phyloP scores from a whole-genome alignment of 495 filamentous ascomycete species.

The Talaromyces liani region DNA sequence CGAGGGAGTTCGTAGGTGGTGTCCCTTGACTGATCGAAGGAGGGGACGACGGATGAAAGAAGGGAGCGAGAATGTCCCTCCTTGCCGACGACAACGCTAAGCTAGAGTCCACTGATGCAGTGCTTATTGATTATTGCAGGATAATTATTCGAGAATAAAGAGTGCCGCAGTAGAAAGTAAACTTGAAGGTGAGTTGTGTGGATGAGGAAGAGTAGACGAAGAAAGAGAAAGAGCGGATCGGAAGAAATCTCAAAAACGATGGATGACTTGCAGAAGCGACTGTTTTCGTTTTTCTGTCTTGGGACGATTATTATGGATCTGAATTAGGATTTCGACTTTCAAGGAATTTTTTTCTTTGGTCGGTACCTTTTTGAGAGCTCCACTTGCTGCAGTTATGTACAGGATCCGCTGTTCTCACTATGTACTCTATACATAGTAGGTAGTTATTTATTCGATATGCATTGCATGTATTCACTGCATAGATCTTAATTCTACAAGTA shows the following conservation, averaged over 20 bases:
- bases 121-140: background rate
- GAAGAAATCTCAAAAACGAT: background rate
- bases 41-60: background rate
- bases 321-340: background rate
- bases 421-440: too few relatives aligned
- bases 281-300: conserved; percentile 11
- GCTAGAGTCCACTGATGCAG: too few relatives aligned
- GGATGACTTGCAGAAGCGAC: background rate
- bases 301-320: conserved; percentile 4
- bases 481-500: too few relatives aligned
- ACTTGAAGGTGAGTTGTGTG: background rate
- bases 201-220: background rate
- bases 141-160: background rate
- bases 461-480: too few relatives aligned
- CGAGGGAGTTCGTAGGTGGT: background rate
- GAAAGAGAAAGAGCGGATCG: background rate
- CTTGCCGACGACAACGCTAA: background rate
- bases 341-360: conserved; percentile 1
- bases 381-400: conserved; percentile 5
- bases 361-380: conserved; percentile 1
- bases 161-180: background rate
- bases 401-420: background rate
- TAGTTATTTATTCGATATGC: too few relatives aligned
- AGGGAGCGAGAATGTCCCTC: conserved; percentile 6
- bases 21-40: background rate